These are phyloP conservation scores for Microcos paniculata DNA, from an alignment of 345 rosid species.

Conservation along the genomic window DNA sequence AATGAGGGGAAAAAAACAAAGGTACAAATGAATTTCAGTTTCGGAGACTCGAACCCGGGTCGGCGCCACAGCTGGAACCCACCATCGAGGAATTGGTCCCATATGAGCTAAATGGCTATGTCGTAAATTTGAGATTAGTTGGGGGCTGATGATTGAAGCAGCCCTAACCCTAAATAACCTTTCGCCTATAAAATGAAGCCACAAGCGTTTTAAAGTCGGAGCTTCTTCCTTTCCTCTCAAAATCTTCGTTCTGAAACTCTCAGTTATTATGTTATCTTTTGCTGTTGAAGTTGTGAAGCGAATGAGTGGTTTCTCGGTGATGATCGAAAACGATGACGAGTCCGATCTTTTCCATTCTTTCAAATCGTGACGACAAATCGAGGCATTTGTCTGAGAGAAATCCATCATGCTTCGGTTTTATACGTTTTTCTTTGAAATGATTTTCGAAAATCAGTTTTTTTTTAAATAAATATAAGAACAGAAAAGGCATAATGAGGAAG, in stretches of 20 bases:
- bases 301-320: slow-evolving; percentile 42
- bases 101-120: background rate
- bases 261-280: background rate
- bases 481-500: slow-evolving; percentile 42
- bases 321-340: slow-evolving; percentile 62
- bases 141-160: background rate
- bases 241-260: background rate
- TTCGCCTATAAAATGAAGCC: background rate
- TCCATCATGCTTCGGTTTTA: background rate
- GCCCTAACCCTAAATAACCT: background rate
- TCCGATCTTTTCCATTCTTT: slow-evolving; percentile 55
- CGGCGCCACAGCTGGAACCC: background rate
- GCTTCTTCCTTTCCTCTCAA: background rate
- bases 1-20: no score
- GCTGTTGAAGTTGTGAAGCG: background rate
- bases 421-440: background rate
- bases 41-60: background rate
- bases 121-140: background rate
- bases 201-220: background rate
- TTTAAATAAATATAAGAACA: background rate
- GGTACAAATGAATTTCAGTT: no score
- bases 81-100: no score
- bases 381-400: slow-evolving; percentile 78
- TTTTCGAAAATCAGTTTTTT: background rate
- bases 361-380: slow-evolving; percentile 55